These are phyloP conservation scores for Entomophthora muscae DNA, from an alignment of 371 early-diverging fungal species.

Conservation along the genomic window DNA sequence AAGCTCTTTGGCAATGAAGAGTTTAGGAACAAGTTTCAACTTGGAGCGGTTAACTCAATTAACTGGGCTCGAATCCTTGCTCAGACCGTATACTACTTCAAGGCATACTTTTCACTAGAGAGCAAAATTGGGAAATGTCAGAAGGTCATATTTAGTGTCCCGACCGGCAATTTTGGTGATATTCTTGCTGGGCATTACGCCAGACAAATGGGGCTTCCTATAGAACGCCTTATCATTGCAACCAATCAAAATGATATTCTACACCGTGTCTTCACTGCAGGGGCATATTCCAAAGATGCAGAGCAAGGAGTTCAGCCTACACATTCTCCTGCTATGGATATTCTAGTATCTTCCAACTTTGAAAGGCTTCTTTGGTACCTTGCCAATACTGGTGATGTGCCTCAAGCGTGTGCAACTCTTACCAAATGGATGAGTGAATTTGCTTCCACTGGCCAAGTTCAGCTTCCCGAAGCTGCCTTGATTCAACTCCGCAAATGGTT, in stretches of 20 bases:
- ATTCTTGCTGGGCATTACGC: constrained; percentile 90
- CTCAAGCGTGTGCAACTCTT: constrained; percentile 36
- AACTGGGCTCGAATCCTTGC: constrained; percentile 96
- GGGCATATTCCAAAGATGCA: constrained; percentile 52
- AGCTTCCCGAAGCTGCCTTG: constrained; percentile 38
- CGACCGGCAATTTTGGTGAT: constrained; percentile 98
- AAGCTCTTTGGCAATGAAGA: constrained; percentile 58
- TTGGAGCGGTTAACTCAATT: constrained; percentile 96
- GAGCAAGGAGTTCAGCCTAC: constrained; percentile 52
- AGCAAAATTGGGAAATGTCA: constrained; percentile 24
- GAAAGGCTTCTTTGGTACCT: constrained; percentile 89
- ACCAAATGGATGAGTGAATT: constrained; percentile 66
- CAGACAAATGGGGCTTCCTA: constrained; percentile 77
- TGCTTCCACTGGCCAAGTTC: constrained; percentile 47
- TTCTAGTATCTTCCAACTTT: constrained; percentile 87
- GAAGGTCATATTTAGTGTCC: constrained; percentile 56
- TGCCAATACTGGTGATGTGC: constrained; percentile 22
- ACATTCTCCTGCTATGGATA: constrained; percentile 94
- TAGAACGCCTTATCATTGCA: constrained; percentile 61
- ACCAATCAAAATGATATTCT: constrained; percentile 94
- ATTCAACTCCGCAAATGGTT: constrained; percentile 51
- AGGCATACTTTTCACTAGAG: constrained; percentile 61
- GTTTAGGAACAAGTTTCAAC: constrained; percentile 53
- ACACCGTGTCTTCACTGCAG: constrained; percentile 78
- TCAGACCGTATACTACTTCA: constrained; percentile 89